phyloP scores from a whole-genome alignment of 2,329 filamentous ascomycete species.

The Arthroderma uncinatum region DNA sequence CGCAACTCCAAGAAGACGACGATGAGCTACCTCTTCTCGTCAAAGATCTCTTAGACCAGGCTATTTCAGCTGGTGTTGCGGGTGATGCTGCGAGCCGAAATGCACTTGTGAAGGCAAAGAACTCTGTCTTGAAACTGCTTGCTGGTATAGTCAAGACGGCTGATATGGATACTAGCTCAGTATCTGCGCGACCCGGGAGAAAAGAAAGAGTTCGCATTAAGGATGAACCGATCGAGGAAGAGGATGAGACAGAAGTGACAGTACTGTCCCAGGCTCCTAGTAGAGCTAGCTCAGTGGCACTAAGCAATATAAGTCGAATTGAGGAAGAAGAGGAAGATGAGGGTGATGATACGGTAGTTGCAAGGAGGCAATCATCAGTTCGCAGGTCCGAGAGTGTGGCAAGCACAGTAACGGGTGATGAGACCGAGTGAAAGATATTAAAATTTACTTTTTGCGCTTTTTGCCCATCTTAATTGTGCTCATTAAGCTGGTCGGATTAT shows the following conservation, averaged over 20 bases:
- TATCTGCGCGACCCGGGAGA: neutral
- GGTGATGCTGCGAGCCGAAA: constrained; percentile 35
- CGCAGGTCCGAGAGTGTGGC: constrained; percentile 8
- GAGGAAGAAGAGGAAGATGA: constrained; percentile 13
- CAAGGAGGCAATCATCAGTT: constrained; percentile 1
- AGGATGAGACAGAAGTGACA: constrained; percentile 2
- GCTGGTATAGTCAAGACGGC: constrained; percentile 15
- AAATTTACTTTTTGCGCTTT: neutral
- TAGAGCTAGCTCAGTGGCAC: neutral
- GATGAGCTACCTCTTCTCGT: constrained; percentile 45
- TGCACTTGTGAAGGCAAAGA: constrained; percentile 37
- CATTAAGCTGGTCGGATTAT: neutral
- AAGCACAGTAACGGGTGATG: constrained; percentile 9
- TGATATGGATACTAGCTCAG: neutral
- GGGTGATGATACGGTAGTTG: constrained; percentile 14
- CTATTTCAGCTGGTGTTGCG: constrained; percentile 38
- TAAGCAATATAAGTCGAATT: neutral
- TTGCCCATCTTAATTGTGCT: neutral
- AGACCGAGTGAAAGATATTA: constrained; percentile 6
- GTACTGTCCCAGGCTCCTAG: neutral
- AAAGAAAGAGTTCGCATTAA: constrained; percentile 8
- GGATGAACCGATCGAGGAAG: constrained; percentile 9
- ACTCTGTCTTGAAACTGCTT: constrained; percentile 32
- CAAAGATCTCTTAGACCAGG: constrained; percentile 48
- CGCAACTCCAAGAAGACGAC: constrained; percentile 37